Base-by-base conservation (phyloP, 1,284 basidiomycete genomes). In the Heliocybe sulcata region DNA sequence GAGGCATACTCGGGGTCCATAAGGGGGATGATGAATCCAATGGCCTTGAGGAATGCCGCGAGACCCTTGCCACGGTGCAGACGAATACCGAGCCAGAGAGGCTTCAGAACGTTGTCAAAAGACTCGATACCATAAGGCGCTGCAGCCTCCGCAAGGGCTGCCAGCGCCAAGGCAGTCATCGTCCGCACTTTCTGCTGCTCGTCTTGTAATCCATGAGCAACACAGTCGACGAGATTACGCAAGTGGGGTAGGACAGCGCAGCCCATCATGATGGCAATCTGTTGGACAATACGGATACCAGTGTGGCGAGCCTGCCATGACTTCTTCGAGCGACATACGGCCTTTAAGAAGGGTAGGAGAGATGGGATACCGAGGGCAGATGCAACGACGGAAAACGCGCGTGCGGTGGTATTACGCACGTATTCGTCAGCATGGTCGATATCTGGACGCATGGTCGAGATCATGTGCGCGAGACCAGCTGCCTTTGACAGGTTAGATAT, bases 181-280 rank as follows among this genome's bases (percentile, higher is more conserved):
- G 97, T 99, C 62, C 95, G 82, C 55, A 99, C 97, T 69, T 99
- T 99, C 71, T 98, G 96, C 72, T 99, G 96, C 63, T 99, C 97
- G 65, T 99, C 97, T 50, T 93, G 87, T 48, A 99, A 78, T 22
- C 97, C 97, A 63, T 96, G 92, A 1, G 94, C 94, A 55, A 99
- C 94, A 61, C 95, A 95, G 61, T 98, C 93, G 45, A 99, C 96
- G 33, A 99, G 80, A 66, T 97, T 98, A 57, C 94, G 90, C 48
- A 99, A 79, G 70, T 99, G 97, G 16, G 97, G 97, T 2, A 99
- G 81, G 33, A 99, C 91, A n/a, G 96, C 97, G 65, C 96, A 98
- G 20, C 97, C 96, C 94, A 98, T 98, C 94, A 99, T 98, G 68
- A 99, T 97, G 20, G 97, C 95, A 57, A 99, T 99, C 71, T 99